Base-by-base conservation (phyloP, 1,284 basidiomycete genomes). In the Porodaedalea pini region DNA sequence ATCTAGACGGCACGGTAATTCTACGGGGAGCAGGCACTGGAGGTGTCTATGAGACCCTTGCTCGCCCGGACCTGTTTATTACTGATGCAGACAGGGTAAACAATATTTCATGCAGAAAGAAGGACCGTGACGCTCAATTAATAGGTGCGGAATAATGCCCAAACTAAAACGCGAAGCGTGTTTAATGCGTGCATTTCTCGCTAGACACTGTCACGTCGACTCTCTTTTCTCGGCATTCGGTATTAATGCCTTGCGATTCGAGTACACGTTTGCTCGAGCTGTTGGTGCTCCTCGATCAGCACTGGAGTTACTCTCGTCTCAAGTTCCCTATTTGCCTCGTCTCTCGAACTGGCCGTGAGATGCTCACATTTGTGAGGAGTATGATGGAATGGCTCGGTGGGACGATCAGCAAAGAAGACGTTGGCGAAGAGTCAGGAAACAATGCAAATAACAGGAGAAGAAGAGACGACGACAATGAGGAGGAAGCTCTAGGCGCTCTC, bases 361-460 rank as follows among this genome's bases (percentile, higher is more conserved):
- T 98, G 85, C 75, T 98, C 37, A 90, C 92, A 1, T 94, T 96
- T 66, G 92, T 97, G 15, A 78, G 94, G 56, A 96, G 92, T 77
- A 90, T 99, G 86, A 96, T 98, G 83, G 97, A 98, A 70, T 99
- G 96, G 95, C 86, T 98, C 66, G 94, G 95, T 13, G 93, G 94
- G 6, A 92, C 92, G 1, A 88, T 97, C 61, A 92, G 86, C 65
- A 92, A 92, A 67, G 89, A 92, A 65, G 90, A 93, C 59, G 86
- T 90, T 0, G 90, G 89, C 7, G 89, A 91, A 67, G 87, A 89
- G 25, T 81, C 81, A 1, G 72, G 67, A 62, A 68, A 74, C 58
- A 77, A 78, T 58, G 76, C 79, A 51, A 75, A 76, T 60, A 73
- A 78, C 59, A 80, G 82, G 64, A 78, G 85, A 67, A 79, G 84